Conservation (phyloP, 2,329 filamentous ascomycete species). For the Penicillium sp. region DNA sequence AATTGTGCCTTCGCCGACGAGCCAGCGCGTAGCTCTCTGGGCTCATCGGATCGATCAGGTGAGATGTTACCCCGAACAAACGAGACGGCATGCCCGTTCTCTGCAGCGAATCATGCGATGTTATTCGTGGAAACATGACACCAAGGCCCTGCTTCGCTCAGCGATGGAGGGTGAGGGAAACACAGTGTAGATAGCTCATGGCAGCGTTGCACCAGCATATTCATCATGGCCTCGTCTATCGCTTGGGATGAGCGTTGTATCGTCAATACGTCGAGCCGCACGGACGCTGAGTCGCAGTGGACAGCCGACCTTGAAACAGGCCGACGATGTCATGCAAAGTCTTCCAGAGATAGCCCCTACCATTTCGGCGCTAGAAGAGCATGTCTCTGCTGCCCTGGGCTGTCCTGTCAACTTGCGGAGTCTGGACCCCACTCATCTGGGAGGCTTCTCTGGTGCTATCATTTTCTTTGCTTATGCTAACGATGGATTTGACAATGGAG, state of each 20-base stretch:
- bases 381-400: background rate
- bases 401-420: background rate
- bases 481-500: background rate
- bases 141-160: background rate
- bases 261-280: background rate
- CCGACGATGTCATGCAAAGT: background rate
- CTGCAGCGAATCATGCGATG: slow-evolving; percentile 1
- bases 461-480: background rate
- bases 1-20: background rate
- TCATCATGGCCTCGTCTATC: background rate
- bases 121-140: background rate
- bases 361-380: background rate
- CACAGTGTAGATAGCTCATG: slow-evolving; percentile 1
- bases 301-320: background rate
- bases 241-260: background rate
- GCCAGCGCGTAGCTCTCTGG: background rate
- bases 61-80: slow-evolving; percentile 1
- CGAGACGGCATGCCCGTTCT: background rate
- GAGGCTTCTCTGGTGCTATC: background rate
- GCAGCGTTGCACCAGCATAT: background rate
- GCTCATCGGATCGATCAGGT: slow-evolving; percentile 1
- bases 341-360: background rate
- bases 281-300: background rate
- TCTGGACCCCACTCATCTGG: background rate
- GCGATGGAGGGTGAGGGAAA: background rate